A percentile compares a stretch with the other conserved stretches of the same genome.
These are phyloP conservation scores for Plenodomus biglobosus DNA, from an alignment of 2,329 filamentous ascomycete species.

Conservation along the genomic window DNA sequence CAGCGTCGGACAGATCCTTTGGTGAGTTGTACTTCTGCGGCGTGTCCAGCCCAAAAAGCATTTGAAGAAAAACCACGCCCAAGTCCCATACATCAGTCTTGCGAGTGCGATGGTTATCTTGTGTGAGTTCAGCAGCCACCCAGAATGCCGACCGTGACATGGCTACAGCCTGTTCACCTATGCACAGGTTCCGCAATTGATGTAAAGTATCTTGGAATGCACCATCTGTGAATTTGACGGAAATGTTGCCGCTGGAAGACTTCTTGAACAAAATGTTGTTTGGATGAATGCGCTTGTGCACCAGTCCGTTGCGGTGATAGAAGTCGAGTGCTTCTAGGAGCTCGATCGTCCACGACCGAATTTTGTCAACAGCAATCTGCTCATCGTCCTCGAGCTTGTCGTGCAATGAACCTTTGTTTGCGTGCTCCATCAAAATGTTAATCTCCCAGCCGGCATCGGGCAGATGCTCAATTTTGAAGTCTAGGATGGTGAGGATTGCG, in stretches of 20 bases:
- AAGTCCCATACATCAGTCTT: conserved; percentile 97
- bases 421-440: conserved; percentile 72
- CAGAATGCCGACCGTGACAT: conserved; percentile 77
- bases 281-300: conserved; percentile 80
- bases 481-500: conserved; percentile 76
- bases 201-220: conserved; percentile 71
- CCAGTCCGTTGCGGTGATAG: conserved; percentile 79
- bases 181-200: conserved; percentile 58
- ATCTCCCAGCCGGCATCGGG: conserved; percentile 66
- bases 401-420: conserved; percentile 78
- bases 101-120: conserved; percentile 59
- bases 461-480: conserved; percentile 69
- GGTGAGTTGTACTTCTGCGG: conserved; percentile 78
- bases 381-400: conserved; percentile 81
- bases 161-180: conserved; percentile 54
- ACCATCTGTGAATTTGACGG: conserved; percentile 74
- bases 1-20: conserved; percentile 67
- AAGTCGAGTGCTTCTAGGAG: conserved; percentile 86
- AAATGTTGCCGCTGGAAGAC: conserved; percentile 64
- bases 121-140: conserved; percentile 74
- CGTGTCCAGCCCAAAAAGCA: conserved; percentile 84
- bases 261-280: conserved; percentile 78
- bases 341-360: conserved; percentile 88
- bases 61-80: conserved; percentile 87
- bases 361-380: conserved; percentile 70